phyloP scores from a whole-genome alignment of 176 grass and related monocot species.

The Calamus simplicifolius region DNA sequence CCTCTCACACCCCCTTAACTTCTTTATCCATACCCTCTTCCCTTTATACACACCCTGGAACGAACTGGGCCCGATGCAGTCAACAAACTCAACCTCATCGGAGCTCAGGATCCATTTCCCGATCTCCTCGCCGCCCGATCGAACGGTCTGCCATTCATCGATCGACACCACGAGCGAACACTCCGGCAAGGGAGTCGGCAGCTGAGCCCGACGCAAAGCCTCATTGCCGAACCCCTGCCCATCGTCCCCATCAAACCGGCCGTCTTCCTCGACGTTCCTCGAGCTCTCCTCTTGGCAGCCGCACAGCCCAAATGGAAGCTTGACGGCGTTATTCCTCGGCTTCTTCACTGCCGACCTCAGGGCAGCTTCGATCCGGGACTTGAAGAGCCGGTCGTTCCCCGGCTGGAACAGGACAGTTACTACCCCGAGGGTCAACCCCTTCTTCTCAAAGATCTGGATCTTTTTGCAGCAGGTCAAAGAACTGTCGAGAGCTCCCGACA shows the following conservation, averaged over 20 bases:
- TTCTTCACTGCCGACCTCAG: slow-evolving; percentile 66
- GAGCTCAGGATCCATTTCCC: slow-evolving; percentile 66
- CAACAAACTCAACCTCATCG: slow-evolving; percentile 78
- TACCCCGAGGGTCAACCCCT: slow-evolving; percentile 87
- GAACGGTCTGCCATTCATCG: slow-evolving; percentile 94
- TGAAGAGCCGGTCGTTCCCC: slow-evolving; percentile 65
- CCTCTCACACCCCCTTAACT: slow-evolving; percentile 85
- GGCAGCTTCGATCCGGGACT: slow-evolving; percentile 50
- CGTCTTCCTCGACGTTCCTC: slow-evolving; percentile 69
- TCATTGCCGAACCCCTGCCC: slow-evolving; percentile 47
- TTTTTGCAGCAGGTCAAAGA: slow-evolving; percentile 78
- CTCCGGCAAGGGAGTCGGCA: slow-evolving; percentile 60
- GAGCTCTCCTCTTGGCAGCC: slow-evolving; percentile 93
- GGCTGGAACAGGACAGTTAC: slow-evolving; percentile 68
- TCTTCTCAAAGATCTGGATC: slow-evolving; percentile 99
- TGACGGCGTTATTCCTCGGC: slow-evolving; percentile 67
- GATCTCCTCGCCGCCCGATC: slow-evolving; percentile 81
- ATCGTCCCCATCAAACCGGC: slow-evolving; percentile 70
- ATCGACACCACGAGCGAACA: slow-evolving; percentile 84
- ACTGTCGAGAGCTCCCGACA: slow-evolving; percentile 73
- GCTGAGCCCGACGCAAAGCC: slow-evolving; percentile 31
- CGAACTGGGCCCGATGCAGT: slow-evolving; percentile 62
- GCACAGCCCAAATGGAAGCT: slow-evolving; percentile 90
- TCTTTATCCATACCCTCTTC: slow-evolving; percentile 83
- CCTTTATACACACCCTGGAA: slow-evolving; percentile 67